Base-by-base conservation (phyloP, 1,284 basidiomycete species). In the Pseudomicrostroma phylloplanum region DNA sequence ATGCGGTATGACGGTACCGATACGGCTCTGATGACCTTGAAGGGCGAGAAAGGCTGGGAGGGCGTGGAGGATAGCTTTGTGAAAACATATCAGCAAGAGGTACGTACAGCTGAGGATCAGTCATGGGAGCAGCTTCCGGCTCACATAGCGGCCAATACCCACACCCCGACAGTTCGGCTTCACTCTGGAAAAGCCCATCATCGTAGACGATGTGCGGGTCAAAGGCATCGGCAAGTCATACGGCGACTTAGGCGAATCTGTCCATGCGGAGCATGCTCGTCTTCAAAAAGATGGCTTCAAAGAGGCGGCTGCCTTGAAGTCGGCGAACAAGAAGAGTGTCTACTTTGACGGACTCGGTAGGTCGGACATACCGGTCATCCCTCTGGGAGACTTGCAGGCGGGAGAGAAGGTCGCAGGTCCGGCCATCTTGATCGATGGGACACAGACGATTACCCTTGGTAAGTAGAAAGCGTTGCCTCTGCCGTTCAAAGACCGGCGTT, bases 181-280 rank as follows among this genome's bases (percentile, higher is more conserved):
- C 82, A 81, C 93, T 64, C 82, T 96, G 23, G 88, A 90, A 64
- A 89, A 89, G 56, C 65, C 77, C 71, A 85, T 96, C 70, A 85
- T 91, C 55, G 89, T 94, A 11, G 92, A 96, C 78, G 92, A 96
- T 81, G 83, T 97, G 80, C 91, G 94, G 82, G 91, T 89, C 26
- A 64, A 82, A 43, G 82, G 81, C 0, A 88, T 91, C 46, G 92
- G 92, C 57, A 92, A 90, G 81, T 91, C 91, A 0, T 93, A 91
- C 79, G 90, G 92, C 77, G 83, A 83, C 2, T 84, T 93, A 1
- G 90, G 89, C 0, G 83, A 88, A 65, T 88, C 88, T 1, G 89
- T 91, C n/a, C 89, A 88, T 73, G 80, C 83, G 11, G 90, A 94
- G 80, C 67, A 71, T 59, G 61, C 63, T 2, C n/a, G 58, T 1